Evolutionary conservation across 148 eudicot genomes (phyloP), one percentile per base, ranked within the genome.

Genomic region (Silene conica): DNA sequence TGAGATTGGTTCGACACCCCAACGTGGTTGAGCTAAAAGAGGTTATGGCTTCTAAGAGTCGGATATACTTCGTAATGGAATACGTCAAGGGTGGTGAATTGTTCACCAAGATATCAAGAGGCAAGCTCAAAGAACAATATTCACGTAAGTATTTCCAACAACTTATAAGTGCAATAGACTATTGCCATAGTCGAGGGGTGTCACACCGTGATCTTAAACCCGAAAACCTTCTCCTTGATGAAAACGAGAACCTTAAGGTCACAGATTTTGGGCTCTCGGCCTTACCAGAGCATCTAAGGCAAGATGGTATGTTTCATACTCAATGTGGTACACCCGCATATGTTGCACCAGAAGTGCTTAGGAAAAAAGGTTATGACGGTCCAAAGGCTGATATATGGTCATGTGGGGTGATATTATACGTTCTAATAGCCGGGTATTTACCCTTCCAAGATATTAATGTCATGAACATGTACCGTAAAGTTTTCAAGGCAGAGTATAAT

Each of bases 311-410:
- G 41, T 75, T 88, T 0, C 96, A 90, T 71, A 90, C 87, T 0
- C 92, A 80, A 82, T 90, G 96, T 72, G 96, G 96, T 2, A 90
- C 96, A 5, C 93, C 93, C 1, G 89, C 93, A 0, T 91, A 91
- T 61, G 88, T 89, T 12, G 93, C 93, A 9, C 93, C 93, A 6
- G 93, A 89, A 78, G 90, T 89, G 0, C 19, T 89, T 14, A 70
- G 83, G 63, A 82, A 79, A 34, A 87, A 89, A 75, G 93, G 93
- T 10, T 89, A 89, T 23, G 87, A 87, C 54, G 93, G 93, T 0
- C 76, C 90, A 0, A 88, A 85, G 31, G 82, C 90, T 0, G 96
- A 90, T 76, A 78, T 90, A 8, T 91, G 96, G 96, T 91, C 96
- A 0, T 91, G 96, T 61, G 96, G 96, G 20, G 91, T 91, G 0